Conservation (phyloP, 2,329 filamentous ascomycete species). For the Cladophialophora immunda region DNA sequence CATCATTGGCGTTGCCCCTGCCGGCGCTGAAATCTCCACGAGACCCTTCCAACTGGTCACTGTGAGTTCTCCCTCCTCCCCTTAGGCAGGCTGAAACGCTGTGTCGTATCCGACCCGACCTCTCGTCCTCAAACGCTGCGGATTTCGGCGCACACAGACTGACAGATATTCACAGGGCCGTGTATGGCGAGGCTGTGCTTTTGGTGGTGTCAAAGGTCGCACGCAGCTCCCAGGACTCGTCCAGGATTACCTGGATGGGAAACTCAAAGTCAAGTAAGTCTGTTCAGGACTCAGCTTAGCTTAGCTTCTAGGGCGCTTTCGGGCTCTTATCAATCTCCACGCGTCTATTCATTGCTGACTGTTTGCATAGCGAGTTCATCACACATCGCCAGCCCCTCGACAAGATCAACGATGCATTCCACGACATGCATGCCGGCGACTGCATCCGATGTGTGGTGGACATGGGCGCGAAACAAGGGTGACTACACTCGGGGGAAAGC, state of each 20-base stretch:
- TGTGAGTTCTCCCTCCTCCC: constrained; percentile 9
- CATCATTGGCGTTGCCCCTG: constrained; percentile 80
- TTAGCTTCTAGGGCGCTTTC: too few relatives aligned
- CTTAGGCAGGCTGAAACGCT: not conserved
- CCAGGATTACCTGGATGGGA: constrained; percentile 84
- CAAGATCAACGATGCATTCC: constrained; percentile 89
- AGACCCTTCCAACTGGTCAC: constrained; percentile 98
- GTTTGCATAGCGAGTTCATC: constrained; percentile 77
- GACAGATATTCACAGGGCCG: not conserved
- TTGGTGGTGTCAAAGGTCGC: constrained; percentile 97
- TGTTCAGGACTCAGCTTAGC: too few relatives aligned
- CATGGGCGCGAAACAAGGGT: constrained; percentile 51
- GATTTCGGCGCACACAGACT: not conserved
- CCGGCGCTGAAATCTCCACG: constrained; percentile 36
- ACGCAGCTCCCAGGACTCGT: constrained; percentile 89
- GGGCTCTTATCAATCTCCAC: not conserved
- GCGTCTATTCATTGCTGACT: constrained; percentile 48
- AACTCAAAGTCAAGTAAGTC: constrained; percentile 76
- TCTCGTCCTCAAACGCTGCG: not conserved
- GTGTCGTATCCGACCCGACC: not conserved
- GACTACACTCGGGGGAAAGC: constrained; percentile 41
- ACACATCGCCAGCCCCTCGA: constrained; percentile 86
- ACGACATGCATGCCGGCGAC: constrained; percentile 94
- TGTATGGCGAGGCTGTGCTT: constrained; percentile 97
- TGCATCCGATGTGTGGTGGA: constrained; percentile 95